Percentiles rank a stretch among this genome's conserved stretches.
Conservation (phyloP, 2,329 filamentous ascomycete species). For the Exophiala lecanii-corni region DNA sequence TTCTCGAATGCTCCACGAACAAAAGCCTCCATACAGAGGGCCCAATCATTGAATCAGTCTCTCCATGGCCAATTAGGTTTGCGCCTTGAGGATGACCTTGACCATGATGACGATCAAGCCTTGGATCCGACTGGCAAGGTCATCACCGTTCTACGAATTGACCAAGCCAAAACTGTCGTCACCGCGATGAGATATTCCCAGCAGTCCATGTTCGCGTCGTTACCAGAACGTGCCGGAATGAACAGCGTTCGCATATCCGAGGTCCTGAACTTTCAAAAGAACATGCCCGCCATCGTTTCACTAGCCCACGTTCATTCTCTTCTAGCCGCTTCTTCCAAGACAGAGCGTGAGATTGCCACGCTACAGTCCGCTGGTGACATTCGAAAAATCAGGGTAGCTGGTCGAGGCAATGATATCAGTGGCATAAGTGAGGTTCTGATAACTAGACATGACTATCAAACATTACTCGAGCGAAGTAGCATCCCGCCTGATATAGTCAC, state of each 20-base stretch:
- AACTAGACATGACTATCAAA: slow-evolving; percentile 50
- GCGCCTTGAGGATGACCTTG: slow-evolving; percentile 25
- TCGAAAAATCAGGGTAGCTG: slow-evolving; percentile 52
- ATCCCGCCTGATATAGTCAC: slow-evolving; percentile 17
- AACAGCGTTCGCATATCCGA: slow-evolving; percentile 57
- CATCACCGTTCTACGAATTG: slow-evolving; percentile 44
- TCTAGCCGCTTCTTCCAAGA: slow-evolving; percentile 51
- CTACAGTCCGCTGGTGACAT: slow-evolving; percentile 48
- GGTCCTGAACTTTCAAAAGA: slow-evolving; percentile 52
- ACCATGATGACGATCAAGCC: slow-evolving; percentile 32
- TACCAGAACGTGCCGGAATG: slow-evolving; percentile 58
- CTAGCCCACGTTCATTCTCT: slow-evolving; percentile 58
- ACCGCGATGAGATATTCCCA: slow-evolving; percentile 52
- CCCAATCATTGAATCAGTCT: slow-evolving; percentile 22
- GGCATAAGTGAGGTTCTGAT: slow-evolving; percentile 57
- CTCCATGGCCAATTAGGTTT: slow-evolving; percentile 24
- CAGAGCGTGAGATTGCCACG: slow-evolving; percentile 55
- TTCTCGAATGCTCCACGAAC: slow-evolving; percentile 39
- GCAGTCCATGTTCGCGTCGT: slow-evolving; percentile 50
- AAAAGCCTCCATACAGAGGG: slow-evolving; percentile 34
- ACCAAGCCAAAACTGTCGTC: slow-evolving; percentile 45
- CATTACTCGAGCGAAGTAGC: slow-evolving; percentile 34
- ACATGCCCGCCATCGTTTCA: slow-evolving; percentile 55
- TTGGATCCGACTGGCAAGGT: slow-evolving; percentile 51
- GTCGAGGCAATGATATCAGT: slow-evolving; percentile 52